Percentiles rank a stretch among this genome's conserved stretches.
Evolutionary conservation across 2,329 filamentous ascomycete species (phyloP).

Genomic region (Dryadomyces quercus-mongolicae): DNA sequence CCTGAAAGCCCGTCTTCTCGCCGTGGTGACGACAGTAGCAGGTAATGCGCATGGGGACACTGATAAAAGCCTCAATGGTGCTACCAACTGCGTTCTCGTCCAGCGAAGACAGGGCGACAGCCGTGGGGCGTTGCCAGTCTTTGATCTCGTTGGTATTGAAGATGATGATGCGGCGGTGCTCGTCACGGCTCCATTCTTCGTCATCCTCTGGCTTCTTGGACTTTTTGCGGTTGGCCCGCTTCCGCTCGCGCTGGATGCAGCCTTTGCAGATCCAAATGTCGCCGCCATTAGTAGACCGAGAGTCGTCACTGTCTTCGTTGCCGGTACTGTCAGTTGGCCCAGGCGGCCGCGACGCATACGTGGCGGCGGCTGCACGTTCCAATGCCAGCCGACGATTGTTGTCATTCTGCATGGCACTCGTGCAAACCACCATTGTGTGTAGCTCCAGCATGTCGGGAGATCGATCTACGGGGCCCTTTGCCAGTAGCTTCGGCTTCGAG

Average conservation of each 20-base stretch:
- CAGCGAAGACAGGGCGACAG: constrained; percentile 17
- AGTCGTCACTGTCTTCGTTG: constrained; percentile 46
- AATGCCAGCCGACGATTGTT: constrained; percentile 56
- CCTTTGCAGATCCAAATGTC: constrained; percentile 83
- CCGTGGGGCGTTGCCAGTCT: constrained; percentile 57
- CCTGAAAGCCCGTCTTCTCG: constrained; percentile 82
- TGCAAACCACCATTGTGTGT: constrained; percentile 74
- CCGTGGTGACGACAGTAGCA: constrained; percentile 94
- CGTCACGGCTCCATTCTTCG: constrained; percentile 70
- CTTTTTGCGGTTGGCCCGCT: constrained; percentile 86
- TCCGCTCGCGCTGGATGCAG: constrained; percentile 86
- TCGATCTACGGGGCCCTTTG: constrained; percentile 55
- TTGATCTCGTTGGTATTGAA: constrained; percentile 86
- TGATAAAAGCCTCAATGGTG: constrained; percentile 37
- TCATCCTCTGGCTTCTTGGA: constrained; percentile 88
- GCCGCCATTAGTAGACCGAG: constrained; percentile 75
- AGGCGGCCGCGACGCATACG: constrained; percentile 19
- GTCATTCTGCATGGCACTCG: constrained; percentile 74
- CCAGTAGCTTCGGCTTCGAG: constrained; percentile 82
- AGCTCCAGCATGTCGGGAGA: constrained; percentile 67
- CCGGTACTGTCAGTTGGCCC: constrained; percentile 17
- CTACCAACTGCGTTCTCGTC: constrained; percentile 16
- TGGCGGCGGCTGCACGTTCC: constrained; percentile 36
- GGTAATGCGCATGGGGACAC: constrained; percentile 87
- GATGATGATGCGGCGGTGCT: constrained; percentile 71